These are phyloP conservation scores for Suillus alpinus DNA, from an alignment of 768 basidiomycete genomes.

Conservation along the genomic window DNA sequence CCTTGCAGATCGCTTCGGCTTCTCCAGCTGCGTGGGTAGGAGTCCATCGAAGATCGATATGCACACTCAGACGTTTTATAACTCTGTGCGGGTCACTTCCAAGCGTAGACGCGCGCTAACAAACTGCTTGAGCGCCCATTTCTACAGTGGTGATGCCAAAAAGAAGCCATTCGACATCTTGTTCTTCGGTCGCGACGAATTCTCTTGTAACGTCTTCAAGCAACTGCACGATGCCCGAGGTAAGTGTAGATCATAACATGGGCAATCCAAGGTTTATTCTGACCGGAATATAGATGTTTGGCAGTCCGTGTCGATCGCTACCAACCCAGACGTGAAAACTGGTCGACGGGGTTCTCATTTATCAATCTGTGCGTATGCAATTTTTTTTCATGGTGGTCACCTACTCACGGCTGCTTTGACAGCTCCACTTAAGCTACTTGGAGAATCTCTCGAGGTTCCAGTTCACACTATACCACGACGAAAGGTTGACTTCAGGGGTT, in stretches of 20 bases:
- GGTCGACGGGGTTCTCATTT: constrained; percentile 60
- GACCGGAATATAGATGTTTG: constrained; percentile 63
- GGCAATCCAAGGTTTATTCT: constrained; percentile 8
- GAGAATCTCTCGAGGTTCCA: constrained; percentile 49
- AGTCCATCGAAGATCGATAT: not conserved
- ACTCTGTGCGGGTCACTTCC: not conserved
- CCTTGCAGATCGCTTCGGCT: not conserved
- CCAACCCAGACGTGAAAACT: constrained; percentile 63
- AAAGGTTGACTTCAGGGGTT: constrained; percentile 58
- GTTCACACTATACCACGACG: constrained; percentile 60
- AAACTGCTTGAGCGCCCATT: not conserved
- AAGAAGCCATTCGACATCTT: constrained; percentile 62
- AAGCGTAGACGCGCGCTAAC: not conserved
- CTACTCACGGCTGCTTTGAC: constrained; percentile 1
- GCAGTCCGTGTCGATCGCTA: constrained; percentile 64
- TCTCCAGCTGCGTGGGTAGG: not conserved
- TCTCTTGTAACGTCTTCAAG: constrained; percentile 73
- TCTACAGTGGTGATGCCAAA: not conserved
- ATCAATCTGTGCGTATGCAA: constrained; percentile 45
- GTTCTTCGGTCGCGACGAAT: constrained; percentile 87
- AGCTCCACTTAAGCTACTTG: constrained; percentile 74
- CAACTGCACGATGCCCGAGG: constrained; percentile 64
- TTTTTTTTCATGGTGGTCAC: not conserved
- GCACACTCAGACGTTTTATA: not conserved
- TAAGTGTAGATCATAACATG: constrained; percentile 27